Percentiles rank a stretch among this genome's conserved stretches.
These are phyloP conservation scores for Jatropha podagrica DNA, from an alignment of 441 rosid genomes.

Conservation along the genomic window DNA sequence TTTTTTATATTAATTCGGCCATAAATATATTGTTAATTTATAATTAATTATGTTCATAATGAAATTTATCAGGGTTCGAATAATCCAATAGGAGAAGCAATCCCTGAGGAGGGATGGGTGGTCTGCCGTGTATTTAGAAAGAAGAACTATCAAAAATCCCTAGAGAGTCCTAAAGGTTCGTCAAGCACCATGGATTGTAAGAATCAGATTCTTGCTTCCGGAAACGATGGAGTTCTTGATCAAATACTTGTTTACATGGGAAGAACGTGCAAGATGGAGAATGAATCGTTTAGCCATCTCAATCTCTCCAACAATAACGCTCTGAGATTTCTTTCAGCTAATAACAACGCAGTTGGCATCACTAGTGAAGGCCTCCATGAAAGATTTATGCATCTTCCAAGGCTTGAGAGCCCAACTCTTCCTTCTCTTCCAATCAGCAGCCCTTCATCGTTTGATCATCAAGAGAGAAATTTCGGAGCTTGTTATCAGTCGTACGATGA, in stretches of 20 bases:
- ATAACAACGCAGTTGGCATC: not conserved
- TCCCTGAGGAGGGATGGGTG: slow-evolving; percentile 90
- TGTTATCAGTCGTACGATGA: slow-evolving; percentile 44
- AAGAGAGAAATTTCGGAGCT: slow-evolving; percentile 33
- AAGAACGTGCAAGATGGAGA: slow-evolving; percentile 60
- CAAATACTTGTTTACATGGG: slow-evolving; percentile 78
- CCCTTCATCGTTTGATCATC: slow-evolving; percentile 36
- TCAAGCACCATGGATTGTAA: slow-evolving; percentile 41
- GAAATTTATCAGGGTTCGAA: slow-evolving; percentile 31
- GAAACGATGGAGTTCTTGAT: slow-evolving; percentile 54
- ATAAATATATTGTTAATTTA: too few relatives aligned
- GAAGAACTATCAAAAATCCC: slow-evolving; percentile 78
- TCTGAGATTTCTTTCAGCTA: slow-evolving; percentile 21
- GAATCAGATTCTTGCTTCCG: slow-evolving; percentile 34
- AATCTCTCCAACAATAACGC: slow-evolving; percentile 23
- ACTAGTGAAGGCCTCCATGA: slow-evolving; percentile 34
- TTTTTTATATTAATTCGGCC: too few relatives aligned
- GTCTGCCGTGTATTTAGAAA: slow-evolving; percentile 85
- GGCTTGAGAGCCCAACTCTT: slow-evolving; percentile 55
- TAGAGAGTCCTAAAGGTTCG: slow-evolving; percentile 55
- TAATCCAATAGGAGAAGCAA: slow-evolving; percentile 48
- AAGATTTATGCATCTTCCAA: slow-evolving; percentile 67
- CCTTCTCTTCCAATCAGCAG: slow-evolving; percentile 28
- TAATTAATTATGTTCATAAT: not conserved
- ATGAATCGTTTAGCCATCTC: slow-evolving; percentile 29